A percentile compares a stretch with the other conserved stretches of the same genome.
Evolutionary conservation across 805 yeast species (phyloP).

Genomic region (Zygosaccharomyces bailii): DNA sequence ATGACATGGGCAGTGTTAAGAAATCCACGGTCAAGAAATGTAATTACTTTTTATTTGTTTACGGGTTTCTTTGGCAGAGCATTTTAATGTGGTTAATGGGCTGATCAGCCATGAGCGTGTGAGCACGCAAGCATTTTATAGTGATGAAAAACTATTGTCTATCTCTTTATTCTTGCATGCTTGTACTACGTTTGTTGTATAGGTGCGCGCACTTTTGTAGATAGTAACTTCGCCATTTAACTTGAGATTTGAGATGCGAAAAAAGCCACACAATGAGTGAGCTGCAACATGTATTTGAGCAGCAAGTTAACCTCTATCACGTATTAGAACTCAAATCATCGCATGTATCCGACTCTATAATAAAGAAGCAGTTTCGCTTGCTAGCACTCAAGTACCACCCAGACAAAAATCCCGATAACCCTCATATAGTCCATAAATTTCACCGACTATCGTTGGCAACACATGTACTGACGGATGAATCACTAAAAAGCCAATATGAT

Average conservation of each 20-base stretch:
- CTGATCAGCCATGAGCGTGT: constrained; percentile 8
- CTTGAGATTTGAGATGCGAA: no score
- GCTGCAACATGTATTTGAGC: constrained; percentile 10
- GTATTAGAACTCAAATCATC: constrained; percentile 43
- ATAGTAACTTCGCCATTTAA: not conserved
- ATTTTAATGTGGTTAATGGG: constrained; percentile 69
- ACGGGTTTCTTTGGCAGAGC: constrained; percentile 79
- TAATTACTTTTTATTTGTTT: constrained; percentile 80
- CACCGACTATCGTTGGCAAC: constrained; percentile 29
- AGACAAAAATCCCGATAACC: constrained; percentile 23
- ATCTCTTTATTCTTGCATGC: not conserved
- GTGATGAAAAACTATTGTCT: not conserved
- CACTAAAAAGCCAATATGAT: constrained; percentile 23
- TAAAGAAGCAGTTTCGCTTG: constrained; percentile 21
- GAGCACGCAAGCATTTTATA: not conserved
- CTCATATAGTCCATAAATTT: constrained; percentile 24
- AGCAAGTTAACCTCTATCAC: constrained; percentile 37
- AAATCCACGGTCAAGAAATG: constrained; percentile 71
- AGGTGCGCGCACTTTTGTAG: not conserved
- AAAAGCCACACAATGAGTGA: constrained; percentile 6
- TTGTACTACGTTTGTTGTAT: not conserved
- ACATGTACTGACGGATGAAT: constrained; percentile 23
- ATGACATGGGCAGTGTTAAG: constrained; percentile 43
- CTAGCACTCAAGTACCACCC: constrained; percentile 31
- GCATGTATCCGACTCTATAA: constrained; percentile 36